A percentile compares a stretch with the other conserved stretches of the same genome.
Evolutionary conservation across 148 eudicot genomes (phyloP).

Genomic region (Rhododendron williamsianum): DNA sequence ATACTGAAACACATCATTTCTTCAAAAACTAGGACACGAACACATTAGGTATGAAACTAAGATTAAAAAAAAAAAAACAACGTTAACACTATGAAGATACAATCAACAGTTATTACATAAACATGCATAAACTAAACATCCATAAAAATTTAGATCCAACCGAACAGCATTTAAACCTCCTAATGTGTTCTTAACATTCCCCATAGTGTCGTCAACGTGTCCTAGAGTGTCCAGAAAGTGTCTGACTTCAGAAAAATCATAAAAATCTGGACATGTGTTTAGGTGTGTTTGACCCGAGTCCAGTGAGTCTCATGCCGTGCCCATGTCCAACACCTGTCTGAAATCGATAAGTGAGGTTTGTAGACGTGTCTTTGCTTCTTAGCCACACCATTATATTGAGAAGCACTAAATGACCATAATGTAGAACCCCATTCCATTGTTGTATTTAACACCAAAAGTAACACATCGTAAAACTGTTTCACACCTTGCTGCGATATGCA

Average conservation of each 20-base stretch:
- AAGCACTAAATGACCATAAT: background rate
- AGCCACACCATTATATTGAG: background rate
- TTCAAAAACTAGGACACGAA: background rate
- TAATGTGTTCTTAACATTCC: background rate
- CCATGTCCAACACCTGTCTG: background rate
- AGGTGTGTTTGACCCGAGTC: background rate
- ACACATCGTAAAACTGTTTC: background rate
- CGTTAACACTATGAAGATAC: background rate
- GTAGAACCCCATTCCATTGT: background rate
- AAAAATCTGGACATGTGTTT: background rate
- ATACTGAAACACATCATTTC: background rate
- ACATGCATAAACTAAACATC: background rate
- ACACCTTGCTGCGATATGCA: slow-evolving; percentile 80
- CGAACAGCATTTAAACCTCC: background rate
- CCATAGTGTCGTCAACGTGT: background rate
- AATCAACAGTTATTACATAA: background rate
- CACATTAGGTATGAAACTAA: background rate
- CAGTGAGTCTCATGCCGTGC: background rate
- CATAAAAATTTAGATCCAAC: background rate
- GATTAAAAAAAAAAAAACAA: background rate
- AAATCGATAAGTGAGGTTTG: background rate
- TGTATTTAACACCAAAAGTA: background rate
- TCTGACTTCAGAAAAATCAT: background rate
- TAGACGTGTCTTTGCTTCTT: background rate
- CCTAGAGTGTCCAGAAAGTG: background rate